These are phyloP conservation scores for Eutrema japonicum DNA, from an alignment of 345 rosid species.

Conservation along the genomic window DNA sequence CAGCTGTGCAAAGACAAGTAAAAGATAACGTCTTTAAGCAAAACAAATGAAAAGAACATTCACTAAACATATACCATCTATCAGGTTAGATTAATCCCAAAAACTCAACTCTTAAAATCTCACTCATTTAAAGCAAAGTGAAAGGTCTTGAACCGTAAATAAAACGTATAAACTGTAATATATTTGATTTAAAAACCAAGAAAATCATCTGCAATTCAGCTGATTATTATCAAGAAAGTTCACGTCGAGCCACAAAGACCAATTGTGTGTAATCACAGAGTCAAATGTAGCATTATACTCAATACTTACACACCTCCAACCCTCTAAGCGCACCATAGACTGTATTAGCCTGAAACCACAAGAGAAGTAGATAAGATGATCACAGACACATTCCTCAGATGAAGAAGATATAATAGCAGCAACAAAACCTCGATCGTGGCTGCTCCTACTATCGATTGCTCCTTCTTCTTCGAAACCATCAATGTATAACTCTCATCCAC, in stretches of 20 bases:
- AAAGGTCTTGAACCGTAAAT: not conserved
- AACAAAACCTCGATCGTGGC: constrained; percentile 70
- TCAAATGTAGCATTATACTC: constrained; percentile 23
- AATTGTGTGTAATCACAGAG: not conserved
- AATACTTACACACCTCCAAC: constrained; percentile 68
- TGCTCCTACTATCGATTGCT: constrained; percentile 57
- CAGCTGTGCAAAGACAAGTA: not conserved
- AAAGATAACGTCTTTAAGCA: not conserved
- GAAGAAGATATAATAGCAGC: too few relatives aligned
- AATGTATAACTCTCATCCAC: constrained; percentile 56
- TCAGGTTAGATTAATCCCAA: not conserved
- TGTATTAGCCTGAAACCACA: constrained; percentile 74
- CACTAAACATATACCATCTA: not conserved
- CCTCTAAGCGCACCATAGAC: constrained; percentile 90
- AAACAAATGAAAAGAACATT: not conserved
- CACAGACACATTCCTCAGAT: too few relatives aligned
- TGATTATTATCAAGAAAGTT: too few relatives aligned
- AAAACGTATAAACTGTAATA: too few relatives aligned
- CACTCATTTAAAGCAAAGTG: not conserved
- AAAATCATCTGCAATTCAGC: not conserved
- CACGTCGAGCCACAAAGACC: too few relatives aligned
- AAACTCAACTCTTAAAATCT: constrained; percentile 1
- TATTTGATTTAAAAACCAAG: too few relatives aligned
- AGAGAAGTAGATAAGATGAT: not conserved
- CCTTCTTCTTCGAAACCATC: constrained; percentile 54